Evolutionary conservation across 1,139 yeast species (phyloP), one percentile per base, ranked within the genome.

Genomic region (Blastobotrys malaysiensis): DNA sequence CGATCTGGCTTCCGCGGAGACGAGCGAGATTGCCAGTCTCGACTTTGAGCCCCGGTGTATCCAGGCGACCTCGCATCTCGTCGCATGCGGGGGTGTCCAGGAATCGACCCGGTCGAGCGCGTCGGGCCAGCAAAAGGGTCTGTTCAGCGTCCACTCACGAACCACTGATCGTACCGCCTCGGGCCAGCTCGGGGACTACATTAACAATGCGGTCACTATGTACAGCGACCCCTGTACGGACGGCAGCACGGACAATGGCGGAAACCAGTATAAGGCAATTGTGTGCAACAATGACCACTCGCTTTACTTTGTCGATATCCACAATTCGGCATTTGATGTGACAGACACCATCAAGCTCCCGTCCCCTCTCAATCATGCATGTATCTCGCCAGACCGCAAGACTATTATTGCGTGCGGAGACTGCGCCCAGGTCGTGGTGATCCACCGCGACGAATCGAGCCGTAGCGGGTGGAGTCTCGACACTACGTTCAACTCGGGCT

Each of bases 261-360:
- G 26, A 16, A 45, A 49, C 16, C 57, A 51, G 16, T 36, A 78
- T 65, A 75, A 76, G 52, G 79, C 90, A 1, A 80, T 80, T 60
- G 81, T 88, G 14, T 89, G 97, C 70, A 90, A 89, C 68, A 90
- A 90, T 66, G 97, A 90, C 67, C 80, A 82, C 50, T 75, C 79
- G 55, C 71, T 90, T 53, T 89, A 90, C 68, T 74, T 79, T 55
- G 77, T 88, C 54, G 86, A 84, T 60, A 75, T 88, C 22, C 65
- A 69, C 56, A 75, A 78, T 55, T 76, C 81, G n/a, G 69, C 76
- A 5, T 72, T 80, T 22, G 69, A 66, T 6, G 65, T 74, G 1
- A 66, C 69, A 20, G 69, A 73, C 49, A 71, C 74, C 43, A 64
- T 80, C 14, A 75, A 76, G 57, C 67, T 82, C 57, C 76, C 77